Evolutionary conservation across 495 filamentous ascomycete species (phyloP).

Genomic region (Penicillium diatomitis): DNA sequence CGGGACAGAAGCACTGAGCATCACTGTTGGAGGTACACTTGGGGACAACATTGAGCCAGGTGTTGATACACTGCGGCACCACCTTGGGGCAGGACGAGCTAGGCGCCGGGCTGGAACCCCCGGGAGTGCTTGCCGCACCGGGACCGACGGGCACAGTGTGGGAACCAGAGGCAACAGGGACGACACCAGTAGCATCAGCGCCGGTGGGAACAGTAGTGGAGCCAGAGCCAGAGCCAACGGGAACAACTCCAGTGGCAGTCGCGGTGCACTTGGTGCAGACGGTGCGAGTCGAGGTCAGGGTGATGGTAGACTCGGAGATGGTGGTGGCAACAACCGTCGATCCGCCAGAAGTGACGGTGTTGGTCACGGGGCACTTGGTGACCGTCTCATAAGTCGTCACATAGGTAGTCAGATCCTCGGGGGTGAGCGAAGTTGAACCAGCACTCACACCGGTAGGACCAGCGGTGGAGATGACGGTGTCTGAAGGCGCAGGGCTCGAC

Average conservation of each 20-base stretch:
- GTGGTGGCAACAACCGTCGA: conserved; percentile 24
- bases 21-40: conserved; percentile 81
- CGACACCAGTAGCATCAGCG: conserved; percentile 6
- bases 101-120: conserved; percentile 12
- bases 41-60: conserved; percentile 62
- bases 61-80: conserved; percentile 88
- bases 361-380: conserved; percentile 36
- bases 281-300: conserved; percentile 30
- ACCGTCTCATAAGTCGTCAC: conserved; percentile 29
- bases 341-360: conserved; percentile 25
- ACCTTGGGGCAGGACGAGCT: conserved; percentile 52
- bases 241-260: conserved; percentile 16
- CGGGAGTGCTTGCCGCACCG: conserved; percentile 8
- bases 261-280: conserved; percentile 17
- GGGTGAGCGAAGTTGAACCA: conserved; percentile 2
- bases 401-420: conserved; percentile 16
- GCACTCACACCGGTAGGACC: conserved; percentile 6
- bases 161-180: not conserved
- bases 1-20: conserved; percentile 77
- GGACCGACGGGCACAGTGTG: not conserved
- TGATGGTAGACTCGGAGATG: conserved; percentile 29
- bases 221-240: not conserved
- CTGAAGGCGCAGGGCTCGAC: not conserved
- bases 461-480: conserved; percentile 7
- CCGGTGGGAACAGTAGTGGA: not conserved